phyloP scores from a whole-genome alignment of 106 monocot genomes.

The Gastrodia elata region DNA sequence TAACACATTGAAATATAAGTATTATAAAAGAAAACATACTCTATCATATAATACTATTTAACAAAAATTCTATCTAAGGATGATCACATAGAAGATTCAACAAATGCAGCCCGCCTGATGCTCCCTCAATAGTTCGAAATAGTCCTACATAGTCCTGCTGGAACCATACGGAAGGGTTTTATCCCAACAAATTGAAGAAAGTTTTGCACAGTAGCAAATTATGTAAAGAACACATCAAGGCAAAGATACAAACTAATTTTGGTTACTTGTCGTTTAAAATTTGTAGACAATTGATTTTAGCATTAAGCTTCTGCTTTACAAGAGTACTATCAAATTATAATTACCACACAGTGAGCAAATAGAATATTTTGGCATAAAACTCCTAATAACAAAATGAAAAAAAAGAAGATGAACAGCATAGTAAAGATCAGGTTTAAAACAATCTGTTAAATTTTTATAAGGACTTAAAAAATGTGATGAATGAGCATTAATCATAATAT shows the following conservation, averaged over 20 bases:
- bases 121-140: neutral
- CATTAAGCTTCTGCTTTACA: no score
- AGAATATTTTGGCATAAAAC: no score
- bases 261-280: neutral
- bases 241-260: neutral
- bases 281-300: no score
- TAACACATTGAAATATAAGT: neutral
- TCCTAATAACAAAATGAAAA: no score
- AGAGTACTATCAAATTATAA: no score
- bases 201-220: neutral
- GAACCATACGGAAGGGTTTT: neutral
- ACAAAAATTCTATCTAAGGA: slow-evolving; percentile 1
- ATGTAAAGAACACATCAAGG: neutral
- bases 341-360: no score
- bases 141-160: neutral
- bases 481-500: no score
- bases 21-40: neutral
- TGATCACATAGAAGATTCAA: neutral
- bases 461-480: no score
- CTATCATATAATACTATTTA: slow-evolving; percentile 1
- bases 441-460: no score
- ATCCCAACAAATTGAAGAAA: neutral
- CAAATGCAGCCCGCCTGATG: neutral
- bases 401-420: no score
- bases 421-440: no score